phyloP scores from a whole-genome alignment of 129 eudicot genomes.

The Tagetes erecta region DNA sequence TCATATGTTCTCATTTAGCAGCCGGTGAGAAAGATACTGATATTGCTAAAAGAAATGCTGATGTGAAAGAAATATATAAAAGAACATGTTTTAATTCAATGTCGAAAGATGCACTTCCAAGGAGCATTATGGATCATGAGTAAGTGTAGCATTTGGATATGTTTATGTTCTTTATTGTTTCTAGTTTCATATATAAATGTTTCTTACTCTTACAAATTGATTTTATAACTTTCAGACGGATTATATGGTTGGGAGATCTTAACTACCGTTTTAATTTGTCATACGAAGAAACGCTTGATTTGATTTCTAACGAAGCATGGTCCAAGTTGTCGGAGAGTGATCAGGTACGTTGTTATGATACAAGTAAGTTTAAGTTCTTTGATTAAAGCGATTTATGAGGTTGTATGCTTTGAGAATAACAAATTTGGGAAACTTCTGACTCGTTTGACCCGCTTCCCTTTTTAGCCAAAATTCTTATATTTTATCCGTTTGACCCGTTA shows the following conservation, averaged over 20 bases:
- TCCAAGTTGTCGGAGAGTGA: conserved; percentile 61
- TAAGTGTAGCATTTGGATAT: conserved; percentile 36
- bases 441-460: neutral
- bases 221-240: conserved; percentile 47
- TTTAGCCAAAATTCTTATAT: neutral
- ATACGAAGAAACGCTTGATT: conserved; percentile 62
- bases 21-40: conserved; percentile 75
- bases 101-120: conserved; percentile 52
- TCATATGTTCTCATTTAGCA: conserved; percentile 76
- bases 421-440: neutral
- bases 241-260: conserved; percentile 91
- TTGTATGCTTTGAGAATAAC: neutral
- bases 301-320: conserved; percentile 76
- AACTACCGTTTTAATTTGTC: conserved; percentile 75
- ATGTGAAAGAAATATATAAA: conserved; percentile 69
- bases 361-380: neutral
- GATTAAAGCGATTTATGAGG: neutral
- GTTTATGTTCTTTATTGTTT: neutral
- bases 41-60: conserved; percentile 63
- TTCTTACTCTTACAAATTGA: neutral
- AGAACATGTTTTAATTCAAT: conserved; percentile 65
- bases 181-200: neutral
- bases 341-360: conserved; percentile 52
- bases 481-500: neutral
- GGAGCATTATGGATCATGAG: conserved; percentile 75